phyloP scores from a whole-genome alignment of 768 basidiomycete species.

The Lentinula aciculospora region DNA sequence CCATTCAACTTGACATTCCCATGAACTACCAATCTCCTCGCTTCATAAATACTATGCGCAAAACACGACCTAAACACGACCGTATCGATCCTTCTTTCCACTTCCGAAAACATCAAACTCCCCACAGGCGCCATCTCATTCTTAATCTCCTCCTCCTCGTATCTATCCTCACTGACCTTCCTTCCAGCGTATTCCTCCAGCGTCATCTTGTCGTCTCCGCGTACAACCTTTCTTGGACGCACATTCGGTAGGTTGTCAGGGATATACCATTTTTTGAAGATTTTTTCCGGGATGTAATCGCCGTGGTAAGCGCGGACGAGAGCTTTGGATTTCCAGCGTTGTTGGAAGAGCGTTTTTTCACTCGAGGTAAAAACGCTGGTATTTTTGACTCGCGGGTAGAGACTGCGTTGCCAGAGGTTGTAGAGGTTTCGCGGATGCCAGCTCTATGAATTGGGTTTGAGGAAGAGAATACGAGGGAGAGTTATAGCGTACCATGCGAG shows the following conservation, averaged over 20 bases:
- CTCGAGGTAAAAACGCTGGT: conserved; percentile 58
- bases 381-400: conserved; percentile 31
- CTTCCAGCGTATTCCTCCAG: conserved; percentile 59
- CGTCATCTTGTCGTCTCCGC: conserved; percentile 37
- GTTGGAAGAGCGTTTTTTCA: conserved; percentile 72
- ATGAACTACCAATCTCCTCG: conserved; percentile 78
- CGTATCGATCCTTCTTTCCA: conserved; percentile 93
- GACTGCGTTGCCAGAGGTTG: conserved; percentile 81
- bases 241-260: conserved; percentile 84
- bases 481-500: conserved; percentile 68
- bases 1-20: conserved; percentile 90
- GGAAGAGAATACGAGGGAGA: not conserved
- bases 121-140: conserved; percentile 84
- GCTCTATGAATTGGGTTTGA: conserved; percentile 43
- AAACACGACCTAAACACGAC: conserved; percentile 89
- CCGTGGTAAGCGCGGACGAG: conserved; percentile 93
- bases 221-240: conserved; percentile 49
- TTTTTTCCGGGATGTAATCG: conserved; percentile 87
- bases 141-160: conserved; percentile 45
- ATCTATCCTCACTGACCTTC: conserved; percentile 41
- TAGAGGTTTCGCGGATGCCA: conserved; percentile 88
- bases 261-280: conserved; percentile 94
- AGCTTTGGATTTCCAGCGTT: conserved; percentile 85
- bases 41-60: conserved; percentile 85
- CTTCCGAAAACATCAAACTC: conserved; percentile 90